Evolutionary conservation across 345 rosid species (phyloP).

Genomic region (Arabis hirsuta): DNA sequence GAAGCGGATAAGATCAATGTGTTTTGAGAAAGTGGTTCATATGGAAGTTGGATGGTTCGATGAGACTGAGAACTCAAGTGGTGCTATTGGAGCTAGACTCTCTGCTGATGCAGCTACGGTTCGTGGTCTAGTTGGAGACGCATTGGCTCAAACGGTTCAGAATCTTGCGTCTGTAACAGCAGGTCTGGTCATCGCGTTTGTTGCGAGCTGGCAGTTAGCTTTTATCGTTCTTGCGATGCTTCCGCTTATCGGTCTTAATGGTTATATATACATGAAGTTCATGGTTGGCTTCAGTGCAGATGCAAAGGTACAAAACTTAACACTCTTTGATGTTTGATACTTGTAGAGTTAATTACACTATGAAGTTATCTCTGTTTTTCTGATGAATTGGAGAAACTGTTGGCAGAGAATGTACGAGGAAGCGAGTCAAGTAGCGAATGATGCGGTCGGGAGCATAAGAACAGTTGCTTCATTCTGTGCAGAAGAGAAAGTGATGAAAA

Average conservation of each 20-base stretch:
- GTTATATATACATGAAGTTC: conserved; percentile 65
- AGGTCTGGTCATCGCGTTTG: conserved; percentile 74
- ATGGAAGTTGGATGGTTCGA: conserved; percentile 95
- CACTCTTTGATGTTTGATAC: neutral
- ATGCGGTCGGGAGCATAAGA: conserved; percentile 90
- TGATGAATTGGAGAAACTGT: neutral
- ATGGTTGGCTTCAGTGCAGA: conserved; percentile 82
- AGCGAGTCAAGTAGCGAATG: conserved; percentile 92
- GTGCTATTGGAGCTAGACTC: conserved; percentile 79
- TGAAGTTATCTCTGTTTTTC: conserved; percentile 4
- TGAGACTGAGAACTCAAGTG: conserved; percentile 79
- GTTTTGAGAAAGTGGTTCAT: conserved; percentile 79
- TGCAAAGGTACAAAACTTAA: conserved; percentile 61
- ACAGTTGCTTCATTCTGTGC: conserved; percentile 91
- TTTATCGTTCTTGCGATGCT: conserved; percentile 60
- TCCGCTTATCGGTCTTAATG: conserved; percentile 69
- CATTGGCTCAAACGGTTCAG: conserved; percentile 65
- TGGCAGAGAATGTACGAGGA: conserved; percentile 83
- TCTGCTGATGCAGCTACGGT: conserved; percentile 82
- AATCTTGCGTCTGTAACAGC: conserved; percentile 61
- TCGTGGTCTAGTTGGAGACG: conserved; percentile 79
- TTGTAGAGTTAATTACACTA: neutral
- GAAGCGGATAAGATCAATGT: conserved; percentile 65
- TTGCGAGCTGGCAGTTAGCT: conserved; percentile 72
- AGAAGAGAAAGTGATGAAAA: conserved; percentile 80